Evolutionary conservation across 495 filamentous ascomycete genomes (phyloP).

Genomic region (Geopyxis carbonaria): DNA sequence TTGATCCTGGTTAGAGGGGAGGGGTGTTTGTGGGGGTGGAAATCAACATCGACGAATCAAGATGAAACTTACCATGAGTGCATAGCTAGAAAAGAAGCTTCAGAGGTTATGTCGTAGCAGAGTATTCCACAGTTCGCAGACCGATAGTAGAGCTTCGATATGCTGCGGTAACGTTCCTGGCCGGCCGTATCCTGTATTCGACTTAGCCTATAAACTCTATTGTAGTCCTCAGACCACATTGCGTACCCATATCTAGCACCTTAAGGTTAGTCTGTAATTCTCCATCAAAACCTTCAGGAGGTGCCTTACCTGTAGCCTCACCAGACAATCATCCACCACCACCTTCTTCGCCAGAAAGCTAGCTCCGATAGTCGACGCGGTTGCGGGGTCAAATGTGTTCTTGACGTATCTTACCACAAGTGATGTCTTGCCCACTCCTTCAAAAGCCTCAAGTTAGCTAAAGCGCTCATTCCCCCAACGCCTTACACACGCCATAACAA

Average conservation of each 20-base stretch:
- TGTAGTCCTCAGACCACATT: background rate
- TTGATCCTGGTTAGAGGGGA: background rate
- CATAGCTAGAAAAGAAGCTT: conserved; percentile 79
- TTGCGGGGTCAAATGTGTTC: conserved; percentile 54
- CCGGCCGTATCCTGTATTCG: conserved; percentile 40
- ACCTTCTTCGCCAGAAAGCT: conserved; percentile 89
- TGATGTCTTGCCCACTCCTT: conserved; percentile 86
- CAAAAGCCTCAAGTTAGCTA: conserved; percentile 14
- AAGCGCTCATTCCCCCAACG: conserved; percentile 1
- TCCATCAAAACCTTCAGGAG: conserved; percentile 28
- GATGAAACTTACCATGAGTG: conserved; percentile 63
- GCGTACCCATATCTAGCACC: conserved; percentile 4
- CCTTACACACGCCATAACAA: background rate
- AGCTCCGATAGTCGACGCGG: conserved; percentile 74
- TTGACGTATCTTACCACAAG: conserved; percentile 77
- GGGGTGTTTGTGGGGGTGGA: conserved; percentile 22
- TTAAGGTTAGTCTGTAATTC: background rate
- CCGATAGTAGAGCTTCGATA: conserved; percentile 86
- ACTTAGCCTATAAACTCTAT: no score
- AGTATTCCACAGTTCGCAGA: conserved; percentile 88
- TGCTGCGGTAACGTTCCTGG: conserved; percentile 85
- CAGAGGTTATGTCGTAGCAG: conserved; percentile 86
- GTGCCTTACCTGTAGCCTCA: conserved; percentile 43
- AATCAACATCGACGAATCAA: conserved; percentile 10
- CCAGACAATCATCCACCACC: conserved; percentile 49